Base-by-base conservation (phyloP, 441 rosid genomes). In the Rhodomyrtus psidioides region DNA sequence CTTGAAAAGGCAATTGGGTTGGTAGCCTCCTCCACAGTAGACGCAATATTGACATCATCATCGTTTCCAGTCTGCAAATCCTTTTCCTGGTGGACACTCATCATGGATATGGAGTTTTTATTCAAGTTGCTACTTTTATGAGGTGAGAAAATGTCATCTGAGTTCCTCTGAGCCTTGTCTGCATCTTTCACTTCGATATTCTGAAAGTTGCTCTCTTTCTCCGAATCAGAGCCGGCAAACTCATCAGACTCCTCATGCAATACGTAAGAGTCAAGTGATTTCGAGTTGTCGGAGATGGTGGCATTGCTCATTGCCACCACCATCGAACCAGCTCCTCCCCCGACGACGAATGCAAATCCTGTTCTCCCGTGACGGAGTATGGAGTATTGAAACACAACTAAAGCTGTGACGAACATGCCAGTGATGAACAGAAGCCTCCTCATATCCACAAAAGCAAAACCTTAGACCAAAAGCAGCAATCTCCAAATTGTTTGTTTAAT, bases 391-490 rank as follows among this genome's bases (percentile, higher is more conserved):
- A 91, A 89, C 81, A 92, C 62, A 55, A 91, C 88, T 60, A 90
- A 58, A 34, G 89, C 87, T 87, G 91, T 82, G 74, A 93, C 86
- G 9, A 85, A 89, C 60, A 93, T 49, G 49, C 91, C 89, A 54
- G 89, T 84, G n/a, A 93, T 83, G 16, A 88, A 79, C 86, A 94
- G 87, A 87, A 92, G 82, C 87, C 93, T 94, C 85, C 94, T 83
- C 83, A 92, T 89, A 84, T 88, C 91, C 44, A 89, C 88, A 51
- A 70, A 65, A 87, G 84, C 89, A 91, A 55, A 90, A 70, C 84
- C 91, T 90, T 86, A 74, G 90, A 54, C 88, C 60, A 56, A 82
- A 44, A 55, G 83, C 83, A 87, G 83, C 46, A 14, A 91, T 59
- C 70, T 87, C 91, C 96, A 94, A 74, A 12, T 42, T 74, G 16